phyloP scores from a whole-genome alignment of 2,329 filamentous ascomycete species.

The Venturiaceae sp. region DNA sequence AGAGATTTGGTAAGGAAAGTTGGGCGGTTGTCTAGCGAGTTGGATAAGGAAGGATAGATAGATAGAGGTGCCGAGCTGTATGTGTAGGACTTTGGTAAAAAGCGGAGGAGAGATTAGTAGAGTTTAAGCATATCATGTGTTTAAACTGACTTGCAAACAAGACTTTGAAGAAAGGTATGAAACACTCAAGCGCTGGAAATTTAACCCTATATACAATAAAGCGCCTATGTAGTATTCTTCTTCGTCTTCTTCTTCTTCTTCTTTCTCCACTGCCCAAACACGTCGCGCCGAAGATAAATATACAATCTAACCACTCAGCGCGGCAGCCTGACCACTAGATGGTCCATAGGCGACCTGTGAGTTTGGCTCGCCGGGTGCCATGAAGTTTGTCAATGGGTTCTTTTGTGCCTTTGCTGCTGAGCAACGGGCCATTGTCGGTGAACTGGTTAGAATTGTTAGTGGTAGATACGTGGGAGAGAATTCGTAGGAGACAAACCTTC shows the following conservation, averaged over 20 bases:
- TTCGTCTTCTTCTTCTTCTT: neutral
- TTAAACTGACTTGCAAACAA: too few relatives aligned
- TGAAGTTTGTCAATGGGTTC: constrained; percentile 40
- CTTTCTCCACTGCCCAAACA: neutral
- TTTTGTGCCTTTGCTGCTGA: constrained; percentile 74
- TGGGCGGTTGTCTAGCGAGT: too few relatives aligned
- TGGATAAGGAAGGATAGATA: too few relatives aligned
- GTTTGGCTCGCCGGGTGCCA: constrained; percentile 33
- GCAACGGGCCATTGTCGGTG: constrained; percentile 96
- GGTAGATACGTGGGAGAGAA: neutral
- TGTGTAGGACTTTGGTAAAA: too few relatives aligned
- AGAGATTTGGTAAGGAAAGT: too few relatives aligned
- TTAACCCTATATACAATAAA: neutral
- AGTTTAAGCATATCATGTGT: too few relatives aligned
- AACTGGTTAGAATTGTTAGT: constrained; percentile 44
- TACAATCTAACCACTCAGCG: constrained; percentile 5
- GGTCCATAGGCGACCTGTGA: constrained; percentile 11
- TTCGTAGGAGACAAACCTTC: constrained; percentile 63
- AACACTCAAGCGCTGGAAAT: neutral
- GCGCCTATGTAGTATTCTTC: neutral
- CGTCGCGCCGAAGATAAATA: neutral
- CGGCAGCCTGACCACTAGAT: neutral
- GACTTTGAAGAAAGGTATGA: too few relatives aligned
- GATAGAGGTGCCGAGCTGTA: too few relatives aligned
- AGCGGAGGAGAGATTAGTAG: too few relatives aligned